Conservation (phyloP, 495 filamentous ascomycete species). For the Pyrenopolyporus hunteri region DNA sequence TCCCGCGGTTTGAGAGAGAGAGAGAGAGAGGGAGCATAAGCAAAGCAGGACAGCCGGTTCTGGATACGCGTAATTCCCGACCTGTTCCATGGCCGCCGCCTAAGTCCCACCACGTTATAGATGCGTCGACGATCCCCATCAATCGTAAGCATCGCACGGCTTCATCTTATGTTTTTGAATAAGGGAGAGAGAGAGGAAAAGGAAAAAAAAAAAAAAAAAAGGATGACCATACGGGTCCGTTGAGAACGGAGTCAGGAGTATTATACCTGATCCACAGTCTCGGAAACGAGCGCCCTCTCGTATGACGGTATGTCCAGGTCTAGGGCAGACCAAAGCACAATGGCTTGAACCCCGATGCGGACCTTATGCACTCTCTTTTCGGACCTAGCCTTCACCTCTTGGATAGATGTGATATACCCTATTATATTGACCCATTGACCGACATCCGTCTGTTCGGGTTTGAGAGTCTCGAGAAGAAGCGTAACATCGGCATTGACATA, state of each 20-base stretch:
- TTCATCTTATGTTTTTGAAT: neutral
- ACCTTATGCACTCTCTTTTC: neutral
- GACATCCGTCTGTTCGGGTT: constrained; percentile 66
- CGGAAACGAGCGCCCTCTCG: constrained; percentile 18
- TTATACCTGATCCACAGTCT: too few relatives aligned
- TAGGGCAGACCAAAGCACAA: constrained; percentile 28
- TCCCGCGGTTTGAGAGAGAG: constrained; percentile 10
- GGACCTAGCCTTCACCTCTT: constrained; percentile 6
- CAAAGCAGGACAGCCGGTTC: neutral
- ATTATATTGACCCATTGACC: constrained; percentile 94
- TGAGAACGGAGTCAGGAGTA: neutral
- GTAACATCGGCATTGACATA: constrained; percentile 70
- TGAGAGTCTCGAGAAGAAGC: constrained; percentile 68
- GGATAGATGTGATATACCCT: constrained; percentile 68
- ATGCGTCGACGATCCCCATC: neutral
- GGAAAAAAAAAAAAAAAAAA: too few relatives aligned
- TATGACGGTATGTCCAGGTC: constrained; percentile 31
- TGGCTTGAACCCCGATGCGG: constrained; percentile 25
- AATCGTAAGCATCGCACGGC: constrained; percentile 14
- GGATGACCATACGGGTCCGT: neutral
- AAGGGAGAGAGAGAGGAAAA: too few relatives aligned
- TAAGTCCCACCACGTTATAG: neutral
- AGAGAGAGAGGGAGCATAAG: too few relatives aligned
- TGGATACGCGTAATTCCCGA: constrained; percentile 2
- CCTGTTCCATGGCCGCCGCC: neutral